phyloP scores from a whole-genome alignment of 306 rosid species.

The Fagus sylvatica region DNA sequence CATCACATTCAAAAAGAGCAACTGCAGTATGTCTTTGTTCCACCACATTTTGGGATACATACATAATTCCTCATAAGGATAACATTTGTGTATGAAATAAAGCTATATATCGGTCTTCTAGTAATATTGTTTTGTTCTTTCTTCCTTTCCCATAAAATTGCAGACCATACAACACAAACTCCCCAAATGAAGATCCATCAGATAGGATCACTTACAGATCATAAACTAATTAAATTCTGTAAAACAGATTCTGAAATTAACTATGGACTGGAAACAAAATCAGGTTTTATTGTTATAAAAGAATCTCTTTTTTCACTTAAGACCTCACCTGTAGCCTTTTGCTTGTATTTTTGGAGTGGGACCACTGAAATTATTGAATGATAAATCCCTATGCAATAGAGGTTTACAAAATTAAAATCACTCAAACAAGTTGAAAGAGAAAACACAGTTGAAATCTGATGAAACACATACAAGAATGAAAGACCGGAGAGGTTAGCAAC shows the following conservation, averaged over 20 bases:
- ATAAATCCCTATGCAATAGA: constrained; percentile 67
- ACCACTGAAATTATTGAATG: constrained; percentile 91
- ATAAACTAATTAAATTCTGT: neutral
- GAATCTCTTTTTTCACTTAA: constrained; percentile 5
- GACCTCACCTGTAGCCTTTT: constrained; percentile 80
- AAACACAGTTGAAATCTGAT: constrained; percentile 18
- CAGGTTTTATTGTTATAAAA: neutral
- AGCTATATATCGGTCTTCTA: neutral
- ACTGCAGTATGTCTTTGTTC: neutral
- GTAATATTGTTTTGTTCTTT: neutral
- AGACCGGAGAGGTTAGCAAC: constrained; percentile 83
- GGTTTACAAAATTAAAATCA: constrained; percentile 13
- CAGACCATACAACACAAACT: neutral
- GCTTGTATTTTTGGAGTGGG: constrained; percentile 87
- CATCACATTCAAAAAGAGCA: neutral
- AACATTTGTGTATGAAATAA: neutral
- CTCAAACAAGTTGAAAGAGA: constrained; percentile 8
- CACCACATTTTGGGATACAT: neutral
- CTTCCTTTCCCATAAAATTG: neutral
- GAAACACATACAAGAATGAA: constrained; percentile 67
- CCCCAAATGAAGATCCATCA: neutral
- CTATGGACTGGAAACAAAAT: neutral
- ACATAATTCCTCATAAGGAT: neutral
- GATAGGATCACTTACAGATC: neutral
- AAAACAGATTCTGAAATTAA: neutral